Conservation (phyloP, 352 stramenopile genomes). For the Pythium myriotylum region DNA sequence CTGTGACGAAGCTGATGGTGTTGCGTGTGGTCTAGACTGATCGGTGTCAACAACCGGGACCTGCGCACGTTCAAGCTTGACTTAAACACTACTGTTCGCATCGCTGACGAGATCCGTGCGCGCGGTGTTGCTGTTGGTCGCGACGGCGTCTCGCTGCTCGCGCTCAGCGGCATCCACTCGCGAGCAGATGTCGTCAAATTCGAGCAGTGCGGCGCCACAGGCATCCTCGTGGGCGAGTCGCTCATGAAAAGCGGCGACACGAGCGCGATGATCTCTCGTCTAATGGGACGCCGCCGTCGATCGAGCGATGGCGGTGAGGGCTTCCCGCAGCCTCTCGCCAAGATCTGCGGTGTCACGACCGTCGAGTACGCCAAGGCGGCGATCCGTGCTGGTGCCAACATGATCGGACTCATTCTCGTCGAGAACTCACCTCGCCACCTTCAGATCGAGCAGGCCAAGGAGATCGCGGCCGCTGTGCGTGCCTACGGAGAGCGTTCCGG, state of each 20-base stretch:
- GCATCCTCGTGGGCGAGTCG: conserved; percentile 96
- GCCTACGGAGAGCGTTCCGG: conserved; percentile 93
- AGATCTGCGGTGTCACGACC: conserved; percentile 96
- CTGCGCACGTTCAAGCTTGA: conserved; percentile 98
- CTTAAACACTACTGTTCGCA: conserved; percentile 92
- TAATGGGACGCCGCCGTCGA: conserved; percentile 45
- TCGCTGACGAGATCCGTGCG: conserved; percentile 83
- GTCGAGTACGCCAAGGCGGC: conserved; percentile 92
- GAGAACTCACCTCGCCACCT: conserved; percentile 91
- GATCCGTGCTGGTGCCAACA: conserved; percentile 91
- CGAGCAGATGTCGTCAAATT: conserved; percentile 91
- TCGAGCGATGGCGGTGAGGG: conserved; percentile 34
- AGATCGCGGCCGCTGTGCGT: conserved; percentile 92
- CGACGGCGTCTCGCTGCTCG: conserved; percentile 87
- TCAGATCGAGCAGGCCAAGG: conserved; percentile 76
- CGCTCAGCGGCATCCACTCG: conserved; percentile 96
- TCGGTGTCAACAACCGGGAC: conserved; percentile 99
- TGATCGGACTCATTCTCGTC: conserved; percentile 98
- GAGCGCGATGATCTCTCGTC: conserved; percentile 79
- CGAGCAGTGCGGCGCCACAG: conserved; percentile 88
- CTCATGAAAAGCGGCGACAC: conserved; percentile 97
- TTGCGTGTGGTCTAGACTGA: conserved; percentile 51
- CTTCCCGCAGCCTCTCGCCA: conserved; percentile 65
- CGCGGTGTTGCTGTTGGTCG: conserved; percentile 69
- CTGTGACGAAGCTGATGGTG: background rate